Conservation (phyloP, 1,284 basidiomycete genomes). For the Ganoderma sinense region DNA sequence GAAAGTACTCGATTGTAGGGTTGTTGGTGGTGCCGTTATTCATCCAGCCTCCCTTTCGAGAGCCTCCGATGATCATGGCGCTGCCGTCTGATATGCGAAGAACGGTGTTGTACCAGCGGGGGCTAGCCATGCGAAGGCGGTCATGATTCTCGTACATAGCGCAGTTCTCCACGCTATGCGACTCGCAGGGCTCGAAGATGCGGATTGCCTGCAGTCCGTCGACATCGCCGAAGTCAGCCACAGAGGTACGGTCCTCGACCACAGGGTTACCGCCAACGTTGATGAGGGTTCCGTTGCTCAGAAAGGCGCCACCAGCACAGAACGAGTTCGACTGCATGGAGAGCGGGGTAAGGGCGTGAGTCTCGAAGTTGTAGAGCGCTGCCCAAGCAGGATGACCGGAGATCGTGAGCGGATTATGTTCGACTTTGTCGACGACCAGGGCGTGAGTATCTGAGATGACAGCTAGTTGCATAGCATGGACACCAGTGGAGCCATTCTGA, state of each 20-base stretch:
- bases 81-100: slow-evolving; percentile 78
- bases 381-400: slow-evolving; percentile 83
- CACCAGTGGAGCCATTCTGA: slow-evolving; percentile 77
- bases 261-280: slow-evolving; percentile 84
- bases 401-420: slow-evolving; percentile 80
- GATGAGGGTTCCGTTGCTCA: slow-evolving; percentile 77
- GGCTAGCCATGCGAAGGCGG: slow-evolving; percentile 71
- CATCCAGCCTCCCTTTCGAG: slow-evolving; percentile 82
- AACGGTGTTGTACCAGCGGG: slow-evolving; percentile 82
- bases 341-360: slow-evolving; percentile 69
- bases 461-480: slow-evolving; percentile 82
- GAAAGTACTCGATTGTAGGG: slow-evolving; percentile 83
- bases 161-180: slow-evolving; percentile 56
- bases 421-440: slow-evolving; percentile 84
- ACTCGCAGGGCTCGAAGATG: slow-evolving; percentile 74
- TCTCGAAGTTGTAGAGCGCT: slow-evolving; percentile 73
- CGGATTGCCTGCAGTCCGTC: slow-evolving; percentile 81
- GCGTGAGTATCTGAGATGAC: slow-evolving; percentile 77
- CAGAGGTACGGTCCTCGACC: slow-evolving; percentile 63
- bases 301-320: slow-evolving; percentile 84
- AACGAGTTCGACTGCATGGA: slow-evolving; percentile 84
- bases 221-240: slow-evolving; percentile 78
- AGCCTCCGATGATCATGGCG: slow-evolving; percentile 83
- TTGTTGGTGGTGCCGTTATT: slow-evolving; percentile 82
- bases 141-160: slow-evolving; percentile 71